Conservation (phyloP, 306 rosid genomes). For the Casuarina glauca region DNA sequence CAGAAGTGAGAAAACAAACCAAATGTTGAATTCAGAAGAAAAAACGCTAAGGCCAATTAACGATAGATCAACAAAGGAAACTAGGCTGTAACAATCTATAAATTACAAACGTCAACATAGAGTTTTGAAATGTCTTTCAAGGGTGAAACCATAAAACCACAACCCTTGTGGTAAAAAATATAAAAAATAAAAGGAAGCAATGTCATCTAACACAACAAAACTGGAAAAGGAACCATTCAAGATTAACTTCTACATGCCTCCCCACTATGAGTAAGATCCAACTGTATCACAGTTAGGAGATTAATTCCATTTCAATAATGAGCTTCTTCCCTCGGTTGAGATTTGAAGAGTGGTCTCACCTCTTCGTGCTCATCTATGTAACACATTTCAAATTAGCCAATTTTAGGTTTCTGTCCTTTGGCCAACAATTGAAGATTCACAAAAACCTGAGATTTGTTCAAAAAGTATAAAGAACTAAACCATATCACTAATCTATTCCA, state of each 20-base stretch:
- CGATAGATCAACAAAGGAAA: background rate
- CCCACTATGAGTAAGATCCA: background rate
- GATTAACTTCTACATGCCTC: slow-evolving; percentile 9
- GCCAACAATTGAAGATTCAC: background rate
- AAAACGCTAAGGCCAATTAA: background rate
- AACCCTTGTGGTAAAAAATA: no score
- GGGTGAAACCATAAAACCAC: background rate
- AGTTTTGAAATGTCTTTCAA: background rate
- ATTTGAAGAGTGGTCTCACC: background rate
- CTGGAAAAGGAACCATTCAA: background rate
- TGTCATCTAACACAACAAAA: background rate
- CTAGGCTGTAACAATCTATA: background rate
- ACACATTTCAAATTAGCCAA: background rate
- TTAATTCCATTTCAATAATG: background rate
- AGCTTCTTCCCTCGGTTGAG: background rate
- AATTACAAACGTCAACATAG: background rate
- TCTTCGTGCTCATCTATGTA: background rate
- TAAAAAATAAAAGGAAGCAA: background rate
- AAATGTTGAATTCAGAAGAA: background rate
- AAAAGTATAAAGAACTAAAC: background rate
- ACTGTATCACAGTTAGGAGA: background rate
- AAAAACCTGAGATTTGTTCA: background rate
- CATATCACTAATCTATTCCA: background rate
- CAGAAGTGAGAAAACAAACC: background rate
- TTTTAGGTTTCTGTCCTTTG: background rate